Conservation (phyloP, 1,284 basidiomycete species). For the Calocybe gambosa region DNA sequence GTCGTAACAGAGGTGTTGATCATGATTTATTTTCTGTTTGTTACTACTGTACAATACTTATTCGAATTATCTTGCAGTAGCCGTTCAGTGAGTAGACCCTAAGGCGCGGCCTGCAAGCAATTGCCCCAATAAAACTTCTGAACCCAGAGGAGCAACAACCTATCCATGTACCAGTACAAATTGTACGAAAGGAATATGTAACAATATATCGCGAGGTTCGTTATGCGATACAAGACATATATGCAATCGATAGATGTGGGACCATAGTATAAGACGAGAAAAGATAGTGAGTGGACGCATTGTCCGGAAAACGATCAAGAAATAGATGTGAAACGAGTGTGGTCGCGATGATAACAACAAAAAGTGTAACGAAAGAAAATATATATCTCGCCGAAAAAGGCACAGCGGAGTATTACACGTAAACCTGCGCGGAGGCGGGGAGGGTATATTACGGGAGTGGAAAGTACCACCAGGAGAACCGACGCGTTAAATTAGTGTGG, state of each 20-base stretch:
- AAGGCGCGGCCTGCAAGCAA: no score
- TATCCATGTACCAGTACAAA: background rate
- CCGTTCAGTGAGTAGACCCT: no score
- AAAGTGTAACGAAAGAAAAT: background rate
- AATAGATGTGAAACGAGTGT: conserved; percentile 5
- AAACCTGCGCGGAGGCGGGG: conserved; percentile 6
- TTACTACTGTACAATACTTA: background rate
- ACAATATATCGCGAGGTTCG: background rate
- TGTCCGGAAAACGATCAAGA: background rate
- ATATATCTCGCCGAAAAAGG: conserved; percentile 3
- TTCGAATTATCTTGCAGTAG: no score
- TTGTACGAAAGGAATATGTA: conserved; percentile 1
- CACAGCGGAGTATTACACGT: conserved; percentile 8
- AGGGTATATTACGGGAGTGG: conserved; percentile 13
- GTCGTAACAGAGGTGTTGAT: background rate
- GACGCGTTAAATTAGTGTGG: background rate
- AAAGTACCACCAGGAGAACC: background rate
- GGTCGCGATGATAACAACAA: background rate
- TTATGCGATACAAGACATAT: background rate
- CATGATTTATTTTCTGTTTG: background rate
- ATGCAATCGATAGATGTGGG: conserved; percentile 5
- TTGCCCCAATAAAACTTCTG: background rate
- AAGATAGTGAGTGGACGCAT: background rate
- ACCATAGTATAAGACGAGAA: background rate
- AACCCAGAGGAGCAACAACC: conserved; percentile 1